phyloP scores from a whole-genome alignment of 2,329 filamentous ascomycete species.

The Paradendryphiella salina region DNA sequence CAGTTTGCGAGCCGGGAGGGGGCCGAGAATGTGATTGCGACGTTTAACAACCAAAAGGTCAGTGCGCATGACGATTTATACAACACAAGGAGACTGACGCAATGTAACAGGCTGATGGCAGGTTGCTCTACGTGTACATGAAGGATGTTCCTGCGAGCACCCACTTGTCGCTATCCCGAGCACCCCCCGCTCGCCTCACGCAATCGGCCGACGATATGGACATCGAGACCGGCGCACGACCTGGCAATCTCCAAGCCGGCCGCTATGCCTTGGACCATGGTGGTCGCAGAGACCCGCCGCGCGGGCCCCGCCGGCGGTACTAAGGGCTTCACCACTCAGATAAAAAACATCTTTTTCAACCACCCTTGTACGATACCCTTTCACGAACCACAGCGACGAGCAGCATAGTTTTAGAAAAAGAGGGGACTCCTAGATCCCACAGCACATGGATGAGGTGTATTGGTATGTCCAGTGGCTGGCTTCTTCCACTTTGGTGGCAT shows the following conservation, averaged over 20 bases:
- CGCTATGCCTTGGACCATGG: constrained; percentile 49
- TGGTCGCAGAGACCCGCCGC: constrained; percentile 32
- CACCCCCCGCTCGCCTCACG: constrained; percentile 23
- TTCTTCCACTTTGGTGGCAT: constrained; percentile 3
- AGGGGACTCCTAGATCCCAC: neutral
- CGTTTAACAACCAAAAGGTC: constrained; percentile 78
- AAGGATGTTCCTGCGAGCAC: constrained; percentile 54
- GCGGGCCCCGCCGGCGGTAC: constrained; percentile 42
- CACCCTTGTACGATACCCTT: constrained; percentile 33
- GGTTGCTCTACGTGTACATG: constrained; percentile 71
- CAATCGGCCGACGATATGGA: constrained; percentile 50
- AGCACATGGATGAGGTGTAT: neutral
- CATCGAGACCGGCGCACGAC: constrained; percentile 39
- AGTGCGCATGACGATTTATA: constrained; percentile 33
- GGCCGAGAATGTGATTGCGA: constrained; percentile 73
- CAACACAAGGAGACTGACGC: constrained; percentile 14
- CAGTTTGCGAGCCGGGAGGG: constrained; percentile 72
- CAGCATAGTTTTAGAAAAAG: neutral
- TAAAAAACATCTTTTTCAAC: constrained; percentile 6
- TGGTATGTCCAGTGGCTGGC: neutral
- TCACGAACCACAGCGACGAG: constrained; percentile 17
- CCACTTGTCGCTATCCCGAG: constrained; percentile 38
- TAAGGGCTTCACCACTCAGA: constrained; percentile 16
- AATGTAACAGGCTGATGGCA: constrained; percentile 71
- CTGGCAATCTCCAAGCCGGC: constrained; percentile 50